Evolutionary conservation across 2,329 filamentous ascomycete genomes (phyloP).

Genomic region (Pseudogymnoascus sp.): DNA sequence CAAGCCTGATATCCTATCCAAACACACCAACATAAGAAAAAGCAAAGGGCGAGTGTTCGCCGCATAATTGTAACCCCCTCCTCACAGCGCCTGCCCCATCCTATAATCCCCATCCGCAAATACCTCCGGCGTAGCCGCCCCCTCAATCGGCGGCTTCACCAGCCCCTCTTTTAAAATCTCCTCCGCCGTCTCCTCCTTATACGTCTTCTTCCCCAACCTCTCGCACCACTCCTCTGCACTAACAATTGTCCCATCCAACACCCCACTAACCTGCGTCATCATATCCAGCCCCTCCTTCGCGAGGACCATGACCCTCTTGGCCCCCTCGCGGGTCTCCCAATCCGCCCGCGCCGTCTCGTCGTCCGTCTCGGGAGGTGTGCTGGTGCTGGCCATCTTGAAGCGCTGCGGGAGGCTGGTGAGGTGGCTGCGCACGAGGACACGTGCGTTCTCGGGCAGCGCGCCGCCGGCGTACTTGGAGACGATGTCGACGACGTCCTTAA

Average conservation of each 20-base stretch:
- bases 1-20: background rate
- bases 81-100: background rate
- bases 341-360: slow-evolving; percentile 31
- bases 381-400: slow-evolving; percentile 63
- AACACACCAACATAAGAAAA: background rate
- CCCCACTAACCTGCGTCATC: slow-evolving; percentile 81
- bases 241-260: slow-evolving; percentile 80
- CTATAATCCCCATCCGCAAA: background rate
- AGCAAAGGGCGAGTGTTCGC: background rate
- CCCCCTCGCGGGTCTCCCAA: slow-evolving; percentile 44
- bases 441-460: slow-evolving; percentile 80
- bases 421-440: slow-evolving; percentile 72
- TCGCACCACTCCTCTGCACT: slow-evolving; percentile 91
- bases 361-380: slow-evolving; percentile 26
- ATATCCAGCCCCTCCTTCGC: slow-evolving; percentile 89
- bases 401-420: slow-evolving; percentile 76
- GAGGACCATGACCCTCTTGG: slow-evolving; percentile 72
- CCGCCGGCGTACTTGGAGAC: slow-evolving; percentile 89
- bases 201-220: slow-evolving; percentile 47
- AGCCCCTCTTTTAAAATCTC: background rate
- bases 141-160: background rate
- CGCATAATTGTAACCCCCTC: background rate
- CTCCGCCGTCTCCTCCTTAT: background rate
- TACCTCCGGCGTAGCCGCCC: background rate
- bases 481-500: slow-evolving; percentile 73